Conservation (phyloP, 2,329 filamentous ascomycete genomes). For the Teratosphaeria zuluensis region DNA sequence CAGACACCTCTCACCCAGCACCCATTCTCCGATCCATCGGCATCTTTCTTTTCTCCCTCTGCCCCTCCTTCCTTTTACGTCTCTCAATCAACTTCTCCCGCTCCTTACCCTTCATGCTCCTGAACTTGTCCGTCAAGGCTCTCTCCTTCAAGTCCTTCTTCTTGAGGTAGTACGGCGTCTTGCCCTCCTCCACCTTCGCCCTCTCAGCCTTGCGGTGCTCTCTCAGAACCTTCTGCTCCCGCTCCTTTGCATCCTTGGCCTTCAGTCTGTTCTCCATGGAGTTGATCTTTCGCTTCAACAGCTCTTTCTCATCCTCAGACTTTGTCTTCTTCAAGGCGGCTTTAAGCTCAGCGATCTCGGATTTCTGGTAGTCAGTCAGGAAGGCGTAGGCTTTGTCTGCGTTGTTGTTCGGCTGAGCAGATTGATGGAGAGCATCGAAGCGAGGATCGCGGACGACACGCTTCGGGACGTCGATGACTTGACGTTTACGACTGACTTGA, state of each 20-base stretch:
- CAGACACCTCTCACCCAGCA: constrained; percentile 1
- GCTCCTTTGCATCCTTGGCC: constrained; percentile 58
- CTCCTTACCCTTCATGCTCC: constrained; percentile 74
- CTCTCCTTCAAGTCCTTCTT: constrained; percentile 80
- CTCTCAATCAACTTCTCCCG: constrained; percentile 77
- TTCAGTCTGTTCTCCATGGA: constrained; percentile 72
- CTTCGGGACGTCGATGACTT: constrained; percentile 55
- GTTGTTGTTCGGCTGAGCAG: constrained; percentile 29
- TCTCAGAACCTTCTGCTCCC: constrained; percentile 57
- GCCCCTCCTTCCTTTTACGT: constrained; percentile 77
- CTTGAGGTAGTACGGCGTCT: constrained; percentile 90
- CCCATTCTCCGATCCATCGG: constrained; percentile 29
- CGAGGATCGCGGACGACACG: constrained; percentile 66
- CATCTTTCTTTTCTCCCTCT: constrained; percentile 66
- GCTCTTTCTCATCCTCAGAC: constrained; percentile 54
- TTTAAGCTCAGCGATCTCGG: constrained; percentile 71
- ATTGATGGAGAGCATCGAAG: constrained; percentile 60
- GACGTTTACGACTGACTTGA: constrained; percentile 71
- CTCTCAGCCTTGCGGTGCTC: constrained; percentile 77
- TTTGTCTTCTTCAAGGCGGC: constrained; percentile 58
- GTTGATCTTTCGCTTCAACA: constrained; percentile 61
- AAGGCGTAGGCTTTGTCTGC: constrained; percentile 73
- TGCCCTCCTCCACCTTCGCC: constrained; percentile 75
- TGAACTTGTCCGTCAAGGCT: constrained; percentile 68
- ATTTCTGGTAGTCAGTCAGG: constrained; percentile 71